Conservation (phyloP, 345 rosid genomes). For the Diplotaxis tenuifolia region DNA sequence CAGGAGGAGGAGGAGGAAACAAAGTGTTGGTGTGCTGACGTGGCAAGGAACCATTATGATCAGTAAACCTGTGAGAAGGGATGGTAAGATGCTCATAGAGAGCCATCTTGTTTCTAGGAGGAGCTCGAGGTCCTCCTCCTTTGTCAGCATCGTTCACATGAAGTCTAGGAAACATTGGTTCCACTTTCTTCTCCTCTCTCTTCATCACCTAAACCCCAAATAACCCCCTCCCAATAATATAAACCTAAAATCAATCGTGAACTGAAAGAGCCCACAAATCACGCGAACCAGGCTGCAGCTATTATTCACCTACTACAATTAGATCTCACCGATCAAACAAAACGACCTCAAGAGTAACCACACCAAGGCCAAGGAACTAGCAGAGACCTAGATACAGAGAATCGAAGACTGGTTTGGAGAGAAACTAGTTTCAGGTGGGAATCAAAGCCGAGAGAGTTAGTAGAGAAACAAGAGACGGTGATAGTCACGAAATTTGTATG, state of each 20-base stretch:
- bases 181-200: slow-evolving; percentile 62
- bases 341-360: no score
- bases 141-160: slow-evolving; percentile 89
- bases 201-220: slow-evolving; percentile 45
- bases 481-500: neutral
- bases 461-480: neutral
- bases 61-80: slow-evolving; percentile 74
- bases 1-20: slow-evolving; percentile 40
- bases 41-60: slow-evolving; percentile 37
- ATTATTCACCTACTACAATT: neutral
- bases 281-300: neutral
- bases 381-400: neutral
- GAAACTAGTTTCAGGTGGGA: neutral
- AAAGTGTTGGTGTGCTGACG: slow-evolving; percentile 31
- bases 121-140: slow-evolving; percentile 98
- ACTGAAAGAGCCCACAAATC: neutral
- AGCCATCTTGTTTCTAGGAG: slow-evolving; percentile 99
- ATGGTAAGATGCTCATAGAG: slow-evolving; percentile 88
- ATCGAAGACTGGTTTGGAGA: neutral
- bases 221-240: neutral
- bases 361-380: no score
- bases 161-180: slow-evolving; percentile 90
- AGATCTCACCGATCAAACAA: slow-evolving; percentile 19
- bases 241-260: slow-evolving; percentile 6
- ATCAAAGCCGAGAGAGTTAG: neutral